phyloP scores from a whole-genome alignment of 1,284 basidiomycete genomes.

The Cystobasidium pallidum region DNA sequence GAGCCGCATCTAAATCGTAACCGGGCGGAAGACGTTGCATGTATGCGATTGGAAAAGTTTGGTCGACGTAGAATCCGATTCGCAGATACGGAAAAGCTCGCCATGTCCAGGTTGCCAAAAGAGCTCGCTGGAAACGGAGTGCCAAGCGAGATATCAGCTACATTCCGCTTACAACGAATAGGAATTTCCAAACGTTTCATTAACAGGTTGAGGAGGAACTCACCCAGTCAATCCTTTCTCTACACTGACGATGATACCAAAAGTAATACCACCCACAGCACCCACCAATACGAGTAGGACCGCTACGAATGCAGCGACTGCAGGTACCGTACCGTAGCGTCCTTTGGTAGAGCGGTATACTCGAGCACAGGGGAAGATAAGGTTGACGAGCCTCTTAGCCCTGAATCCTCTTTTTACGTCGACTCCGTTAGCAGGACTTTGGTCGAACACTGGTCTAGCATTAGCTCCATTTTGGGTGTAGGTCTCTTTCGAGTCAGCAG shows the following conservation, averaged over 20 bases:
- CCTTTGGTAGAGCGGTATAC: not conserved
- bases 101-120: constrained; percentile 32
- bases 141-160: not conserved
- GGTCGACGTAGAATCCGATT: constrained; percentile 17
- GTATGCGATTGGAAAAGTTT: constrained; percentile 34
- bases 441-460: not conserved
- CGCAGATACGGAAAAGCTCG: constrained; percentile 40
- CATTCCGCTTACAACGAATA: too few relatives aligned
- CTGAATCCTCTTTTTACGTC: not conserved
- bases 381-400: not conserved
- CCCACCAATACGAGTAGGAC: not conserved
- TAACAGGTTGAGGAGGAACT: not conserved
- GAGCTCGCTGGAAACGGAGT: not conserved
- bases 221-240: constrained; percentile 38
- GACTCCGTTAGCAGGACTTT: not conserved
- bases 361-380: not conserved
- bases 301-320: not conserved
- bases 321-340: not conserved
- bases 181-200: not conserved
- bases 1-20: constrained; percentile 29
- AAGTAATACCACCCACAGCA: constrained; percentile 12
- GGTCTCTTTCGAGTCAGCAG: not conserved
- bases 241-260: constrained; percentile 21
- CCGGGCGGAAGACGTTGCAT: constrained; percentile 40
- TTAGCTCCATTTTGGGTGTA: not conserved